Base-by-base conservation (phyloP, 352 stramenopile species). In the Phytopythium kandeliae region DNA sequence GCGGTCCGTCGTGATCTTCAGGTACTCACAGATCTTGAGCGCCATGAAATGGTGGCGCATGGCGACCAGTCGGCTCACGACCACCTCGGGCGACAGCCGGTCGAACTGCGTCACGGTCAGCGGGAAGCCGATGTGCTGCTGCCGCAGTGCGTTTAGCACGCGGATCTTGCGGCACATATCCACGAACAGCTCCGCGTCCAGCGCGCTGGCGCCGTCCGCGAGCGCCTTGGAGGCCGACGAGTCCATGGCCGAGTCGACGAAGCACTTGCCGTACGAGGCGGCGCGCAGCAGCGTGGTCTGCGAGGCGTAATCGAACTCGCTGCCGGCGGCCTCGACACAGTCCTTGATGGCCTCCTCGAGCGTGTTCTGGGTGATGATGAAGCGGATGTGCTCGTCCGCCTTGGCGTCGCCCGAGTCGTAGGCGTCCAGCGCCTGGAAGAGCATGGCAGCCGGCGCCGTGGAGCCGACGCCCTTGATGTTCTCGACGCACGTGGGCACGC, bases 1-100 rank as follows among this genome's bases (percentile, higher is more conserved):
- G 17, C 80, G 78, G 57, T 96, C 85, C 3, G 85, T 93, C n/a
- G 87, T 72, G 35, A 92, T 76, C 54, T 89, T 82, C 30, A 96
- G 48, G 57, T 95, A 92, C 37, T 96, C 77, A 60, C 88, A 96
- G 36, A 96, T 91, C 58, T 95, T 96, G 30, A 95, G 74, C n/a
- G 89, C 87, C 13, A 96, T 63, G 43, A 95, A 92, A 65, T 96
- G 85, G 21, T 95, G 79, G 19, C 77, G 77, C 65, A 95, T 79
- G 5, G 78, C 70, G 1, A 93, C 83, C 4, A 97, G 69, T 0
- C 87, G 85, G 43, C 85, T 87, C 22, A 96, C 69, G 21, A 96
- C 76, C 25, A 96, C 85, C 48, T 96, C 84, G 4, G 86, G 72
- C 19, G 75, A 89, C 26, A 97, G 48, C 4, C 76, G 77, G 34